Conservation (phyloP, 2,329 filamentous ascomycete species). For the Dactylellina sp. region DNA sequence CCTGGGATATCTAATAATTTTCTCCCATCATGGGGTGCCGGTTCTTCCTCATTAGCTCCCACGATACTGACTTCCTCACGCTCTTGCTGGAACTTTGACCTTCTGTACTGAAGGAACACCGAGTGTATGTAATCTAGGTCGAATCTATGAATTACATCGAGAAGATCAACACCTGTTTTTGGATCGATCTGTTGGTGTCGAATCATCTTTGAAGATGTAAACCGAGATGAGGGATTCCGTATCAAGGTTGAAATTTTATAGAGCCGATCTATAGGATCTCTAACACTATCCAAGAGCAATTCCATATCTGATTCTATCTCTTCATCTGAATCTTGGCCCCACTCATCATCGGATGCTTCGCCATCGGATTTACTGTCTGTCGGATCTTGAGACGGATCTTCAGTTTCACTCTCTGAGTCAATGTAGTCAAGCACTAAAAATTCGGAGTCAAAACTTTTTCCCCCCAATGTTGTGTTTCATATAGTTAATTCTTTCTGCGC, state of each 20-base stretch:
- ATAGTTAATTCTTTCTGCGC: not conserved
- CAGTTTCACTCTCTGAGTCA: not conserved
- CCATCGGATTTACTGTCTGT: not conserved
- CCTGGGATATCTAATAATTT: not conserved
- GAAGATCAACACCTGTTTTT: slow-evolving; percentile 23
- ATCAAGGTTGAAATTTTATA: slow-evolving; percentile 46
- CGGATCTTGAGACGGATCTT: slow-evolving; percentile 4
- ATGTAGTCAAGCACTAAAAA: slow-evolving; percentile 19
- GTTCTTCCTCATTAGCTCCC: not conserved
- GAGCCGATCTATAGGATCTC: slow-evolving; percentile 47
- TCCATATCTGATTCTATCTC: slow-evolving; percentile 31
- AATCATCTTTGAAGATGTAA: slow-evolving; percentile 35
- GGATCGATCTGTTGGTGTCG: slow-evolving; percentile 34
- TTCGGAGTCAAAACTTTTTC: no score
- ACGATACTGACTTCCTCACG: not conserved
- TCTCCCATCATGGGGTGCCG: not conserved
- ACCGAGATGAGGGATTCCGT: slow-evolving; percentile 35
- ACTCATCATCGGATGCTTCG: slow-evolving; percentile 14
- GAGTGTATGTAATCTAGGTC: slow-evolving; percentile 38
- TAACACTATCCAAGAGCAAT: slow-evolving; percentile 29
- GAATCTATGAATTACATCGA: slow-evolving; percentile 14
- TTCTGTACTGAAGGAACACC: slow-evolving; percentile 34
- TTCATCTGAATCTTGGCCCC: slow-evolving; percentile 21
- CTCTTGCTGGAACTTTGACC: slow-evolving; percentile 7
- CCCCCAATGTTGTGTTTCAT: not conserved